These are phyloP conservation scores for Amanita molliuscula DNA, from an alignment of 768 basidiomycete genomes.

Conservation along the genomic window DNA sequence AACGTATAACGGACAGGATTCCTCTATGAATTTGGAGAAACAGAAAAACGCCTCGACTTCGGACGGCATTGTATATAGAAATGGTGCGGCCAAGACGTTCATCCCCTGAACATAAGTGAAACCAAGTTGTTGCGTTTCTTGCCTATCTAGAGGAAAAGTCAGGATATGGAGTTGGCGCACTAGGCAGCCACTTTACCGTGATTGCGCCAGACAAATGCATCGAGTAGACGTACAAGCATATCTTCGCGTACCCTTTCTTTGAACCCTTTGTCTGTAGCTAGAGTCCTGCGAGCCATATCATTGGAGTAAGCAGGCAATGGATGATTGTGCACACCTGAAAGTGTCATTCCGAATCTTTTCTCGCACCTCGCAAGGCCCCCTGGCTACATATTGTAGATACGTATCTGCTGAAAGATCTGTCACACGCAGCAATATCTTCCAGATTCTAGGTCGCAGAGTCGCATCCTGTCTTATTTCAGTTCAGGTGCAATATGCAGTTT, in stretches of 20 bases:
- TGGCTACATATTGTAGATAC: slow-evolving; percentile 68
- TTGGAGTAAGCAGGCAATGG: background rate
- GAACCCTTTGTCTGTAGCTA: slow-evolving; percentile 96
- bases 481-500: background rate
- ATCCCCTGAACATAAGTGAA: slow-evolving; percentile 99
- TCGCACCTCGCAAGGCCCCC: slow-evolving; percentile 79
- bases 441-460: slow-evolving; percentile 81
- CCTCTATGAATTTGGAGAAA: slow-evolving; percentile 94
- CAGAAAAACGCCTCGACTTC: slow-evolving; percentile 98
- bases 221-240: slow-evolving; percentile 91
- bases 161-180: background rate
- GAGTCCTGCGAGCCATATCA: slow-evolving; percentile 40
- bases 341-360: slow-evolving; percentile 96
- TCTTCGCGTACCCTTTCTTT: slow-evolving; percentile 95
- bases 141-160: slow-evolving; percentile 40
- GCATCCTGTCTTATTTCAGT: slow-evolving; percentile 44
- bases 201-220: slow-evolving; percentile 97
- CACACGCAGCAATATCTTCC: slow-evolving; percentile 88
- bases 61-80: slow-evolving; percentile 94
- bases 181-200: slow-evolving; percentile 39
- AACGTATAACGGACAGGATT: slow-evolving; percentile 91
- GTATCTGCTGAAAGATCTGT: slow-evolving; percentile 67
- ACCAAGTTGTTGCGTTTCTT: slow-evolving; percentile 67
- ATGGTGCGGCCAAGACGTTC: slow-evolving; percentile 98
- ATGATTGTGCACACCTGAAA: slow-evolving; percentile 51